These are phyloP conservation scores for Trichosanthes cucumerina DNA, from an alignment of 306 rosid species.

Conservation along the genomic window DNA sequence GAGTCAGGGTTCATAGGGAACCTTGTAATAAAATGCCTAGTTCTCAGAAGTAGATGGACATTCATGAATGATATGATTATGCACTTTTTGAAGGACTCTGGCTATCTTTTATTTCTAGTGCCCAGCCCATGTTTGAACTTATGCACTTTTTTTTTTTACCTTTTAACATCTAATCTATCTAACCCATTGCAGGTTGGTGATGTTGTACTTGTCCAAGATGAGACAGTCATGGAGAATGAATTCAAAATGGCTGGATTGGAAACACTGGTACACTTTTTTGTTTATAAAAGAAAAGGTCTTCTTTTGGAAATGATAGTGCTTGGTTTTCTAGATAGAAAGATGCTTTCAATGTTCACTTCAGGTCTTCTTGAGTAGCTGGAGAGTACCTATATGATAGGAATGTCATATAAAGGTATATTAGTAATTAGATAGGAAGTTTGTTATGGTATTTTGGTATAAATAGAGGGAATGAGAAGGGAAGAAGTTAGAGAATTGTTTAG, in stretches of 20 bases:
- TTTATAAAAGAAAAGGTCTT: not conserved
- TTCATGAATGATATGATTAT: not conserved
- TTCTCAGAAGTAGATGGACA: not conserved
- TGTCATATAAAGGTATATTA: too few relatives aligned
- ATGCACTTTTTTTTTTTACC: not conserved
- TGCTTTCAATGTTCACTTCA: not conserved
- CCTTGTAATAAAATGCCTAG: not conserved
- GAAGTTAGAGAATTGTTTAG: too few relatives aligned
- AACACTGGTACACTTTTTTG: conserved; percentile 51
- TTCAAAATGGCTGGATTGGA: conserved; percentile 74
- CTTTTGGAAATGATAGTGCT: not conserved
- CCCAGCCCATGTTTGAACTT: not conserved
- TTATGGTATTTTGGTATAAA: too few relatives aligned
- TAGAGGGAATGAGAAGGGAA: too few relatives aligned
- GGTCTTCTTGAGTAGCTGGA: not conserved
- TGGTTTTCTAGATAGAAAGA: not conserved
- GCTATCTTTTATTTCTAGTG: not conserved
- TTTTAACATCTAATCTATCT: conserved; percentile 10
- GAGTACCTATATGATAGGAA: too few relatives aligned
- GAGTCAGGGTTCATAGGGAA: not conserved
- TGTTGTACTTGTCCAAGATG: conserved; percentile 80
- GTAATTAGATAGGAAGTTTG: too few relatives aligned
- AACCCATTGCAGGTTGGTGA: conserved; percentile 71
- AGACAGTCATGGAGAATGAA: conserved; percentile 55
- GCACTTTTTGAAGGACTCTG: not conserved